These are phyloP conservation scores for Boletus subparvulus DNA, from an alignment of 768 basidiomycete genomes.

Conservation along the genomic window DNA sequence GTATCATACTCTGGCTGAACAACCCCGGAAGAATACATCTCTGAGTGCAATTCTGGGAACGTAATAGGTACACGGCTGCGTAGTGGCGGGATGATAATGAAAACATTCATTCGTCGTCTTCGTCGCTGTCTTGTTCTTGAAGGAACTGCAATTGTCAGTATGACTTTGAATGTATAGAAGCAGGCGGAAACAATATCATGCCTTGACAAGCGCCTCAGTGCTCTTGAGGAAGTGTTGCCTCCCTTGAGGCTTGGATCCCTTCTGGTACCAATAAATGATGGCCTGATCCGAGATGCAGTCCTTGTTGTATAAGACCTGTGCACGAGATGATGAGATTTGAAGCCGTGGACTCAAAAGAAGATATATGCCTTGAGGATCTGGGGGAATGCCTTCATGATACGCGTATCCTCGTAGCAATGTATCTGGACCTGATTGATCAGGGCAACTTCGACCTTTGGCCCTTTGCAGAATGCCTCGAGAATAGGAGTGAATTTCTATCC, in stretches of 20 bases:
- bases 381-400: constrained; percentile 91
- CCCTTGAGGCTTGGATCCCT: constrained; percentile 94
- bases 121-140: constrained; percentile 79
- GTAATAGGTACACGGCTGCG: constrained; percentile 18
- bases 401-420: constrained; percentile 95
- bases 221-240: constrained; percentile 93
- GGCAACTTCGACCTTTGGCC: constrained; percentile 87
- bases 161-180: constrained; percentile 6
- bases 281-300: constrained; percentile 95
- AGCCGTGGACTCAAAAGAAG: background rate
- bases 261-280: constrained; percentile 97
- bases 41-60: constrained; percentile 15
- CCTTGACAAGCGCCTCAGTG: constrained; percentile 88
- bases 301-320: constrained; percentile 88
- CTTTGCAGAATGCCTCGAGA: constrained; percentile 86
- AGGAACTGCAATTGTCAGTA: constrained; percentile 71
- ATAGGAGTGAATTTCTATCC: constrained; percentile 80
- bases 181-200: constrained; percentile 23
- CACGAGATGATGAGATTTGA: constrained; percentile 11
- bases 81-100: background rate
- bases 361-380: constrained; percentile 80
- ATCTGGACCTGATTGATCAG: constrained; percentile 95
- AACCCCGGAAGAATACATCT: constrained; percentile 6
- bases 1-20: background rate
- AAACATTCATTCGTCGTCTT: constrained; percentile 42